Evolutionary conservation across 306 rosid species (phyloP), one percentile per base, ranked within the genome.

Genomic region (Heteromeles arbutifolia): DNA sequence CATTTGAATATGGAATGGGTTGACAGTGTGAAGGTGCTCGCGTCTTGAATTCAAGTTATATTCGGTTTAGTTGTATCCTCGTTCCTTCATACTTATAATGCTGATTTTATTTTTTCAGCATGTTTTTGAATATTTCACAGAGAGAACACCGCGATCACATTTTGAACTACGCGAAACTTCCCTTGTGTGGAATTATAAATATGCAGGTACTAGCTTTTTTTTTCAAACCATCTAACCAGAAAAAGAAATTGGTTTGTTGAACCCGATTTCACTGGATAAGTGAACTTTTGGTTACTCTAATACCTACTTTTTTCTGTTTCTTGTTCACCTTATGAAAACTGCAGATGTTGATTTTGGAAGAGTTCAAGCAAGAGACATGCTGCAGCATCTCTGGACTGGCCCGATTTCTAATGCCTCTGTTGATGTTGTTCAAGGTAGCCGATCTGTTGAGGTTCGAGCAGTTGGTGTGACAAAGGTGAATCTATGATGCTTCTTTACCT

Each of bases 361-460:
- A 86, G 87, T 94, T 72, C 98, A 94, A 88, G 98, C 98, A 34
- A 88, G 90, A 85, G 98, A 94, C 77, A 87, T 94, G 98, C 81
- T 94, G 78, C 98, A 94, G 87, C 98, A 94, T 87, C 96, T 94
- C 74, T 94, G 98, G 90, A 94, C 97, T 4, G 98, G 97, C 67
- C 97, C 98, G 72, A 94, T 94, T 81, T 94, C 98, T 62, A 94
- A 94, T 81, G 93, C 98, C 50, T 84, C 96, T 28, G 90, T 95
- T 61, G 98, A 95, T 76, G 98, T 95, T 82, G 92, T 95, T 80
- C 98, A 95, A 84, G 98, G 98, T 4, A 92, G 92, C 86, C 90
- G 93, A 69, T 95, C 98, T 19, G 97, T 92, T 61, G 97, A 95
- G 80, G 97, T 95, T 80, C 95, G 98, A 80, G 91, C 97, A 24